Conservation (phyloP, 1,284 basidiomycete species). For the Puccinia hordei region DNA sequence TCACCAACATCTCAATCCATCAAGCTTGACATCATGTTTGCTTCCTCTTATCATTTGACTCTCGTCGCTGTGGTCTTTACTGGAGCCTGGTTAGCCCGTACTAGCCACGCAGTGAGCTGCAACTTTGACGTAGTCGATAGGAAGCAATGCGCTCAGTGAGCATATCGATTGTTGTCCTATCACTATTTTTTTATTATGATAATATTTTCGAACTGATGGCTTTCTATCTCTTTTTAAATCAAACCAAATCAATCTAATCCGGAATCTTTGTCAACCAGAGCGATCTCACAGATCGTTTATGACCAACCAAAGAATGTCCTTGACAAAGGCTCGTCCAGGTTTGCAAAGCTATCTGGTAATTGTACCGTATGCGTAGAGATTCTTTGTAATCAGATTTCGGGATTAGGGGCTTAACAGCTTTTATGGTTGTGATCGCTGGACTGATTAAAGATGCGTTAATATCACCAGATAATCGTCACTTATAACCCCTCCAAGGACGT, state of each 20-base stretch:
- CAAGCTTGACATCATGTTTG: too few relatives aligned
- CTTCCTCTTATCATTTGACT: too few relatives aligned
- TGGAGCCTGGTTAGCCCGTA: not conserved
- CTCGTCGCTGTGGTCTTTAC: too few relatives aligned
- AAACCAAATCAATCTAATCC: too few relatives aligned
- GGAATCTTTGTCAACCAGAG: not conserved
- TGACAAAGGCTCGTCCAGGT: not conserved
- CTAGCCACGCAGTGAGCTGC: not conserved
- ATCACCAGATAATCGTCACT: not conserved
- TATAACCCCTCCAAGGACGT: not conserved
- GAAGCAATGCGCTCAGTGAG: not conserved
- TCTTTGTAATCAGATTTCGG: too few relatives aligned
- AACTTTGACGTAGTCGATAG: not conserved
- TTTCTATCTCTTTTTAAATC: not conserved
- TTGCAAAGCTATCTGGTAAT: not conserved
- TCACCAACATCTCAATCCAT: too few relatives aligned
- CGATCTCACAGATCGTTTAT: slow-evolving; percentile 2
- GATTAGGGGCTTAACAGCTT: not conserved
- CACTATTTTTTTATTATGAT: not conserved
- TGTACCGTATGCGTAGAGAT: not conserved
- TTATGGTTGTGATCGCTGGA: not conserved
- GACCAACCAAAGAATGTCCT: not conserved
- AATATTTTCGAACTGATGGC: too few relatives aligned
- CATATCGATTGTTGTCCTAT: not conserved
- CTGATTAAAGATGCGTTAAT: not conserved